Percentiles rank a stretch among this genome's conserved stretches.
These are phyloP conservation scores for Solidago caesia DNA, from an alignment of 129 eudicot genomes.

Conservation along the genomic window DNA sequence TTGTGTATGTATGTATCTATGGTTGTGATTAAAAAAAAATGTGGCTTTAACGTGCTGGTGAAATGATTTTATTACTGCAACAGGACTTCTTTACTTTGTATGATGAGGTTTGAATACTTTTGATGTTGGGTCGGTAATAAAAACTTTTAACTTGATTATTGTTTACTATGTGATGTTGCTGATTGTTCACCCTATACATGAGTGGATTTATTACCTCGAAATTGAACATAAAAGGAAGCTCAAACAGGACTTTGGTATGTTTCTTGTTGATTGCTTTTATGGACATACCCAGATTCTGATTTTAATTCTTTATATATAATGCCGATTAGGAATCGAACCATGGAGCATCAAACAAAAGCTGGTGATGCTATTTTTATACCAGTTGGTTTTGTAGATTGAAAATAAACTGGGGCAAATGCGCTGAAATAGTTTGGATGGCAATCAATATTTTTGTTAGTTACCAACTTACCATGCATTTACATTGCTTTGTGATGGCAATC, in stretches of 20 bases:
- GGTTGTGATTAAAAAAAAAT: no score
- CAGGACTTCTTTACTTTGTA: no score
- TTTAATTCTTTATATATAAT: background rate
- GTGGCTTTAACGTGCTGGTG: no score
- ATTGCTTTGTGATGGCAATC: conserved; percentile 7
- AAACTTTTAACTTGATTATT: background rate
- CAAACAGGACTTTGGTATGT: conserved; percentile 18
- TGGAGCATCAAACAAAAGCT: conserved; percentile 5
- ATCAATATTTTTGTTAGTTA: no score
- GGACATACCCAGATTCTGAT: background rate
- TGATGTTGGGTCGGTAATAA: no score
- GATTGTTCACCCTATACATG: conserved; percentile 26
- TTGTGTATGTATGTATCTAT: no score
- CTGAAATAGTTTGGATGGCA: no score
- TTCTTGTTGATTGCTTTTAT: background rate
- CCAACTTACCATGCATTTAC: no score
- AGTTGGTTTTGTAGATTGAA: background rate
- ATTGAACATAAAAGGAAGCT: conserved; percentile 18
- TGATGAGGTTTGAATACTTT: no score
- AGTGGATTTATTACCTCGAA: background rate
- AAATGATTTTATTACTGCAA: no score
- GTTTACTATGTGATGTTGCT: background rate
- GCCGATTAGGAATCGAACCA: conserved; percentile 18
- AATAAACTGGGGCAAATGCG: no score
- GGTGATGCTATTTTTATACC: conserved; percentile 3